Evolutionary conservation across 352 stramenopile species (phyloP), one percentile per base, ranked within the genome.

Genomic region (Pythium oligandrum): DNA sequence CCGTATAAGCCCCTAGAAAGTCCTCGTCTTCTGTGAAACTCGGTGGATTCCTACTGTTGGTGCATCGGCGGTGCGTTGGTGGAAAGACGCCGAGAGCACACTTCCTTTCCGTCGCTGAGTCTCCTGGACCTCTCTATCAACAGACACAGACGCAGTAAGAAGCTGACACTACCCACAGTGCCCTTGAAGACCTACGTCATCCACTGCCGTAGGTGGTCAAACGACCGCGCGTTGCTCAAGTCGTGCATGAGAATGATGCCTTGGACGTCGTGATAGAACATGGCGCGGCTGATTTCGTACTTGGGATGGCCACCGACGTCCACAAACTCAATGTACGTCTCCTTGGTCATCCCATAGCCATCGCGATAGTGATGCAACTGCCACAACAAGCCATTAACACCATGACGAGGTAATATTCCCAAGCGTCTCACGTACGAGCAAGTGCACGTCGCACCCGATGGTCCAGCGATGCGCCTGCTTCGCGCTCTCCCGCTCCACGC

Each of bases 261-360:
- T 37, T 95, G 83, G 2, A 93, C 68, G 51, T 92, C 68, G 49
- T 89, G 64, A 67, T 93, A 95, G 58, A 93, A 95, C 43, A 88
- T 81, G 4, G 61, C 53, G 11, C 85, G 78, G 55, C 81, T 93
- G 59, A 88, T 67, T 50, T 91, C 80, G 69, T 93, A 91, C 53
- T 87, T 78, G 35, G 75, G 71, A 59, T 95, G 81, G 8, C 85
- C 82, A 30, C 85, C 83, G 11, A 95, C 80, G 47, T 95, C 85
- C 17, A 93, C 60, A 42, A 95, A 93, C 66, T 95, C 85, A 10
- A 95, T 66, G 44, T 85, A 89, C 54, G 81, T 63, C 38, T 91
- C 69, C 11, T 66, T 71, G 46, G 71, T 68, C 7, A 51, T 44
- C 35, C 68, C 62, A 30, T 69, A 75, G 9, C 38, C 45, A n/a